These are phyloP conservation scores for Cymbopogon citratus DNA, from an alignment of 176 grass and related monocot species.

Conservation along the genomic window DNA sequence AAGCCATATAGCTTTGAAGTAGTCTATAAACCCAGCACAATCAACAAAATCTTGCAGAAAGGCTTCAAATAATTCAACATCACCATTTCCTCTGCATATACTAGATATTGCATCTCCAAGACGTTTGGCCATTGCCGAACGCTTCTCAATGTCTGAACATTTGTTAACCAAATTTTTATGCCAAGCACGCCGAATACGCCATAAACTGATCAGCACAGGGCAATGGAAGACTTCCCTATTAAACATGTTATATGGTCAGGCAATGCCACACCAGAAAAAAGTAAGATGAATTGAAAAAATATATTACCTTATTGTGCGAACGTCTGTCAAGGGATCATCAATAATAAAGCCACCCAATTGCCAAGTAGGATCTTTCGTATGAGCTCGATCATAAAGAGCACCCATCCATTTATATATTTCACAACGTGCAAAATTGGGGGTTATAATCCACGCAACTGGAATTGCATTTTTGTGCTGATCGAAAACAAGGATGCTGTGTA, in stretches of 20 bases:
- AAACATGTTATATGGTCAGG: slow-evolving; percentile 33
- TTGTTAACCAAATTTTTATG: slow-evolving; percentile 71
- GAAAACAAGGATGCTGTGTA: slow-evolving; percentile 92
- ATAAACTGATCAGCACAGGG: slow-evolving; percentile 76
- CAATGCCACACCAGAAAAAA: slow-evolving; percentile 13
- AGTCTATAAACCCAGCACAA: slow-evolving; percentile 69
- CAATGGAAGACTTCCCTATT: slow-evolving; percentile 79
- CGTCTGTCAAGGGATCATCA: slow-evolving; percentile 77
- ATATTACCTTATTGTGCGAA: slow-evolving; percentile 67
- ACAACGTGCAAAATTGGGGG: slow-evolving; percentile 57
- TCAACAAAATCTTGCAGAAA: slow-evolving; percentile 69
- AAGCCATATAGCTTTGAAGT: slow-evolving; percentile 76
- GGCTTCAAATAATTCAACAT: slow-evolving; percentile 54
- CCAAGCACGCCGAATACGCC: slow-evolving; percentile 67
- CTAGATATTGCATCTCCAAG: slow-evolving; percentile 59
- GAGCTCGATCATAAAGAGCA: slow-evolving; percentile 78
- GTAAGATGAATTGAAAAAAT: neutral
- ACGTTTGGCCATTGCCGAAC: slow-evolving; percentile 42
- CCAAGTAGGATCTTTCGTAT: slow-evolving; percentile 86
- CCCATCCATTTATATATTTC: slow-evolving; percentile 90
- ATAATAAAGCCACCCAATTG: slow-evolving; percentile 90
- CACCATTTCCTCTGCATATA: slow-evolving; percentile 58
- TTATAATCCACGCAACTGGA: slow-evolving; percentile 84
- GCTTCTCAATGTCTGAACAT: slow-evolving; percentile 55
- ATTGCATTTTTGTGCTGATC: slow-evolving; percentile 77